phyloP scores from a whole-genome alignment of 768 basidiomycete genomes.

The Rhodosporidiobolus sp. region DNA sequence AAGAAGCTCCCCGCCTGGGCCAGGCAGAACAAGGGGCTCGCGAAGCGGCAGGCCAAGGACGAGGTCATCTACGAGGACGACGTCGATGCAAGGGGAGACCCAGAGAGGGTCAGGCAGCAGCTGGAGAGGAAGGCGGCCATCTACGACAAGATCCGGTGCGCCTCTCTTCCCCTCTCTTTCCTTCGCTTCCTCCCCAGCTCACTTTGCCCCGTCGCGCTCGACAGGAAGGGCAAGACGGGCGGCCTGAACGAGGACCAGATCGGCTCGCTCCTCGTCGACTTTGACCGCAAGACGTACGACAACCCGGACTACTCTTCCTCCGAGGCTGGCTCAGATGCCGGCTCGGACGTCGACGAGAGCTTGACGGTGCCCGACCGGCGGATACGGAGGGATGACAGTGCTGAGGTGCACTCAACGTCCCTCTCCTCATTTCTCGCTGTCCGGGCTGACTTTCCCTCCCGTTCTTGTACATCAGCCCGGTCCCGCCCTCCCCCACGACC shows the following conservation, averaged over 20 bases:
- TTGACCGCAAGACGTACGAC: conserved; percentile 36
- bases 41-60: conserved; percentile 7
- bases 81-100: background rate
- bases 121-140: conserved; percentile 42
- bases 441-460: background rate
- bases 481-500: conserved; percentile 8
- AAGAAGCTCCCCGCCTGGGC: conserved; percentile 27
- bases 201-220: fast-evolving
- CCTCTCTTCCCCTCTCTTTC: background rate
- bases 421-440: background rate
- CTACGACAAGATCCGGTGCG: conserved; percentile 42
- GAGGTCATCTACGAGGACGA: conserved; percentile 34
- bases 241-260: conserved; percentile 40
- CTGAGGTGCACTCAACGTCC: conserved; percentile 13
- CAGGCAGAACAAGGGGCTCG: conserved; percentile 35
- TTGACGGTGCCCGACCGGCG: conserved; percentile 24
- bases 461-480: conserved; percentile 3
- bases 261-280: conserved; percentile 43
- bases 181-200: background rate
- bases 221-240: conserved; percentile 38
- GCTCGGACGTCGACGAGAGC: conserved; percentile 33
- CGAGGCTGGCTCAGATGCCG: background rate
- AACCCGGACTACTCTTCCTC: background rate
- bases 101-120: conserved; percentile 14
- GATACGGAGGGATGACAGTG: background rate